Percentiles rank a stretch among this genome's conserved stretches.
These are phyloP conservation scores for Sclerotinia nivalis DNA, from an alignment of 2,329 filamentous ascomycete species.

Conservation along the genomic window DNA sequence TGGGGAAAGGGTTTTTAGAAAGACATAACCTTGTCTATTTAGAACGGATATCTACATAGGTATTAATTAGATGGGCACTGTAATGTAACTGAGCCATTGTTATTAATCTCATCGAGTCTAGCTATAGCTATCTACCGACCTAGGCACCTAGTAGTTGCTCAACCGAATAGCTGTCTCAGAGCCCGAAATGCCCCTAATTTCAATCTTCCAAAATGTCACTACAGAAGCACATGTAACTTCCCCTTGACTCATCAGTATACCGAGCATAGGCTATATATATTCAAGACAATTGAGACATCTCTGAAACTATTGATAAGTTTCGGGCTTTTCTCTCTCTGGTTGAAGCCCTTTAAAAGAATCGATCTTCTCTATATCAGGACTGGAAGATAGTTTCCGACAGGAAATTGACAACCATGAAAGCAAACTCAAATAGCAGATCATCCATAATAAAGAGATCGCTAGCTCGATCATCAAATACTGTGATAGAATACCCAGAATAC, in stretches of 20 bases:
- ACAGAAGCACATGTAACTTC: not conserved
- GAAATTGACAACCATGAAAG: not conserved
- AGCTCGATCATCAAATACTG: not conserved
- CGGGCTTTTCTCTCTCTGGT: not conserved
- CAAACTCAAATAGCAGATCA: not conserved
- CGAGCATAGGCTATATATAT: not conserved
- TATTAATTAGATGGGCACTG: not conserved
- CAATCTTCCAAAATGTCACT: not conserved
- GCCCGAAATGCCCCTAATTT: too few species aligned
- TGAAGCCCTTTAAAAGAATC: not conserved
- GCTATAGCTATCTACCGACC: too few species aligned
- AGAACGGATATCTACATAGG: not conserved
- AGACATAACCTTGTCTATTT: too few species aligned
- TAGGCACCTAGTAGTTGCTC: too few species aligned
- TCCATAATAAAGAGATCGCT: not conserved
- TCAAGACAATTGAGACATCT: slow-evolving; percentile 2
- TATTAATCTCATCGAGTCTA: too few species aligned
- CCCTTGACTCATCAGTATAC: not conserved
- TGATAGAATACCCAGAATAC: not conserved
- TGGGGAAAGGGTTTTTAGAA: too few species aligned
- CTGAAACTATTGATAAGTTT: not conserved
- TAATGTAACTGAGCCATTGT: too few species aligned
- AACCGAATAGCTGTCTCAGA: too few species aligned
- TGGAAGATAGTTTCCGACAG: not conserved
- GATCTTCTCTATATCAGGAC: too few species aligned